Base-by-base conservation (phyloP, 108 stramenopile genomes). In the Discostella pseudostelligera region DNA sequence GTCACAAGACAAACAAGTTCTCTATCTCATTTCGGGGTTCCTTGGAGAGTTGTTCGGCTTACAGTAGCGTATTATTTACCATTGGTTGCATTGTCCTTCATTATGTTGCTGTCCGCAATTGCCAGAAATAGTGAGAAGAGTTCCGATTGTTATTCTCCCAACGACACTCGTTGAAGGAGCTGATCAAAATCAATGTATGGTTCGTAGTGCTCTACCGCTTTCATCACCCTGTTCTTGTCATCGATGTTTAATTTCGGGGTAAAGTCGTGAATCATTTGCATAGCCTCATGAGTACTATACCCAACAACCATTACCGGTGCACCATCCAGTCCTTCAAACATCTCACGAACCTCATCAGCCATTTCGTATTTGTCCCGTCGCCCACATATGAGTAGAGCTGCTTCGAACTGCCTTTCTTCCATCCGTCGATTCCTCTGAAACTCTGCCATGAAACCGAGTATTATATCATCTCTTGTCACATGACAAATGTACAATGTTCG, bases 401-500 rank as follows among this genome's bases (percentile, higher is more conserved):
- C 89, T 77, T 92, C 89, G 50, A 87, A 90, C 10, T 76, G 72
- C 8, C 55, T 32, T 45, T 70, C 85, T 14, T 67, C 64, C 25
- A 73, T 73, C 47, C 72, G 60, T 26, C 67, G 56, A 36, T 71
- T 65, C 40, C 90, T 72, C 76, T 93, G 86, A 73, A 74, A 89
- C 71, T 94, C 92, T 4, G 73, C 86, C 70, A 97, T 74, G 77
- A 96, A 93, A 48, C 96, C 96, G 11, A 98, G 66, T 35, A 97
- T 88, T 26, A 96, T 81, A 74, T 97, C 96, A 54, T 87, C 78
- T 39, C 97, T 75, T 14, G 95, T 92, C 13, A 82, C 85, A 68
- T 98, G 97, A 56, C 95, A 96, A 51, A 98, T 82, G 66, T 95
- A 98, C 24, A 97, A 75, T 39, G 96, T 96, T 20, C 92, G 76